Evolutionary conservation across 257 asterid genomes (phyloP), one percentile per base, ranked within the genome.

Genomic region (Solanum clarkiae): DNA sequence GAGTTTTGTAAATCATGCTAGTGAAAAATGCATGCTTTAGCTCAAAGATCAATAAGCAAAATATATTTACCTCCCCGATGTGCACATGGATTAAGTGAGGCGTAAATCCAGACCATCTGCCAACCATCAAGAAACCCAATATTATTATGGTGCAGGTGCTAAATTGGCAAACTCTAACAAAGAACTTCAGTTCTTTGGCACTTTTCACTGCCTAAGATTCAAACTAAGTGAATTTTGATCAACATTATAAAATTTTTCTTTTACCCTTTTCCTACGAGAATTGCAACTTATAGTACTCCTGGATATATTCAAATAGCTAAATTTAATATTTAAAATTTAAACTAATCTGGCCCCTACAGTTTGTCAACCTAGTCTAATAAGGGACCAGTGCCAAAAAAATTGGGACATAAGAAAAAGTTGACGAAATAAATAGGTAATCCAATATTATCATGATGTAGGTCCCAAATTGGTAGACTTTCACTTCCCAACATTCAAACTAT

Each of bases 101-200:
- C 6, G 90, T 89, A 83, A 89, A 89, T 24, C 89, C 92, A 71
- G 87, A 81, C 79, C 92, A 56, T 92, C 93, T 89, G 89, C 57
- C 62, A 66, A 84, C 51, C 80, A 83, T 63, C 29, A 74, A 83
- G 80, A 53, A 51, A 47, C 47, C 62, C 65, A 79, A 40, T 24
- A 75, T 57, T 32, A 22, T 44, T 65, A 18, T 54, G 84, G 9
- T 29, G 56, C 7, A 24, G 59, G 55, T 42, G 42, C 18, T 32
- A 22, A 72, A 63, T 24, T 32, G 42, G 85, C 9, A 32, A 47
- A 10, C 53, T 11, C 70, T 3, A 13, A 51, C 4, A 51, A 51
- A 12, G 14, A 51, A 51, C 55, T 49, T 49, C 54, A 51, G 12
- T 51, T 56, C n/a, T 66, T 66, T 15, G 74, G 3, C n/a, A 66